Evolutionary conservation across 176 grass and related monocot genomes (phyloP).

Genomic region (Aegilops longissima): DNA sequence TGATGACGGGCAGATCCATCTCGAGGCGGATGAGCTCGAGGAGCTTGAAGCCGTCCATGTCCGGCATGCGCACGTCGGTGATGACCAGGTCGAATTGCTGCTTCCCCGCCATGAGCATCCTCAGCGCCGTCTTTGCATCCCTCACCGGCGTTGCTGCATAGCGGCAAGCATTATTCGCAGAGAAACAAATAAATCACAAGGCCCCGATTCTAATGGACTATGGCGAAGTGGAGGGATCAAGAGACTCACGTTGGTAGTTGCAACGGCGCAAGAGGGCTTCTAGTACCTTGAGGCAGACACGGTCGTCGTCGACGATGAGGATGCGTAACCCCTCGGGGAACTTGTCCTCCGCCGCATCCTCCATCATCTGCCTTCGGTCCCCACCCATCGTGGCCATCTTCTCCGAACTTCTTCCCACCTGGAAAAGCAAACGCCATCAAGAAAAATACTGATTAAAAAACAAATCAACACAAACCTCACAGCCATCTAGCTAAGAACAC

Average conservation of each 20-base stretch:
- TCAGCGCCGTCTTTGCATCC: constrained; percentile 31
- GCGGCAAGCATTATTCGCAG: background rate
- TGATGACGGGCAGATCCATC: constrained; percentile 58
- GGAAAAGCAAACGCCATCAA: background rate
- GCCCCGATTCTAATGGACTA: background rate
- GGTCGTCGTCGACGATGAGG: constrained; percentile 37
- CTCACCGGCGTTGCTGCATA: constrained; percentile 44
- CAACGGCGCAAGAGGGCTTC: constrained; percentile 5
- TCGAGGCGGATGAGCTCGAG: constrained; percentile 19
- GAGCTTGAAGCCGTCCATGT: constrained; percentile 71
- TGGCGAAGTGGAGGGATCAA: too few species aligned
- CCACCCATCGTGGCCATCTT: background rate
- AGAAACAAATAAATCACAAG: background rate
- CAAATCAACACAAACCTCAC: background rate
- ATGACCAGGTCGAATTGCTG: constrained; percentile 58
- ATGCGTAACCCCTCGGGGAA: constrained; percentile 40
- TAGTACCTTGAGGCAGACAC: constrained; percentile 11
- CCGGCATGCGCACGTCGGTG: constrained; percentile 49
- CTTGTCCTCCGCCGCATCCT: background rate
- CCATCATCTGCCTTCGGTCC: background rate
- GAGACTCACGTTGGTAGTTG: constrained; percentile 38
- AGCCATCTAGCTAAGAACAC: background rate
- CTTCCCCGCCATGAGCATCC: constrained; percentile 46
- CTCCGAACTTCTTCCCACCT: background rate
- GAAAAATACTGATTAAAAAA: background rate